phyloP scores from a whole-genome alignment of 352 stramenopile species.

The Phytophthora macrochlamydospora region DNA sequence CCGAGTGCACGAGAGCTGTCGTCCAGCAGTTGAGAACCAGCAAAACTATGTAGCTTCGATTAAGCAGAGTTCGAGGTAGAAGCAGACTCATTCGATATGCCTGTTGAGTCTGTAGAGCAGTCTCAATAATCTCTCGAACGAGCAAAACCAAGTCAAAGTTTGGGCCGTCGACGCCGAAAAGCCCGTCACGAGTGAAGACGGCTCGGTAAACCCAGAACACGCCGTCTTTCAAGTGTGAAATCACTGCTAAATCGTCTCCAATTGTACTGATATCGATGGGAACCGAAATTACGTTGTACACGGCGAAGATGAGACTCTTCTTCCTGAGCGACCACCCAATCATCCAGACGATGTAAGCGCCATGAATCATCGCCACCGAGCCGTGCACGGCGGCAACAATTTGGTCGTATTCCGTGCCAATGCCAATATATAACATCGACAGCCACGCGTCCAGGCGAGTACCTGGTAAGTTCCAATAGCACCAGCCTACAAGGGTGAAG shows the following conservation, averaged over 20 bases:
- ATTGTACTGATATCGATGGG: neutral
- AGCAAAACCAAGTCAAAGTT: constrained; percentile 38
- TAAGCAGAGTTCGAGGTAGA: constrained; percentile 24
- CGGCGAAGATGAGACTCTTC: constrained; percentile 24
- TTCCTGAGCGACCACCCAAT: constrained; percentile 23
- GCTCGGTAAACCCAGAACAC: constrained; percentile 21
- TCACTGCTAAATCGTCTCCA: constrained; percentile 3
- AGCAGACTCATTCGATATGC: constrained; percentile 36
- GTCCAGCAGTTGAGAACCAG: constrained; percentile 47
- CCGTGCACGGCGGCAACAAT: constrained; percentile 17
- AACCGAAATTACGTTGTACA: constrained; percentile 27
- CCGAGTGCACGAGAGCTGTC: constrained; percentile 33
- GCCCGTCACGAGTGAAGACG: constrained; percentile 29
- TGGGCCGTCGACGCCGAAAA: constrained; percentile 33
- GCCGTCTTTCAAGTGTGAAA: constrained; percentile 12
- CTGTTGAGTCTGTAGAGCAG: constrained; percentile 33
- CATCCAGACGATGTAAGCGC: constrained; percentile 30
- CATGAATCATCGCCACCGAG: constrained; percentile 22
- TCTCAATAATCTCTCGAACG: constrained; percentile 36
- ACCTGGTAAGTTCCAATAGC: constrained; percentile 33
- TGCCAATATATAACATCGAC: constrained; percentile 30
- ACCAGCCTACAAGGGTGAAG: constrained; percentile 21
- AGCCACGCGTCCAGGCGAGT: constrained; percentile 34
- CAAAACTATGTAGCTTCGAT: constrained; percentile 27
- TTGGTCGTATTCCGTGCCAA: constrained; percentile 21